These are phyloP conservation scores for Anisodus tanguticus DNA, from an alignment of 257 asterid species.

Conservation along the genomic window DNA sequence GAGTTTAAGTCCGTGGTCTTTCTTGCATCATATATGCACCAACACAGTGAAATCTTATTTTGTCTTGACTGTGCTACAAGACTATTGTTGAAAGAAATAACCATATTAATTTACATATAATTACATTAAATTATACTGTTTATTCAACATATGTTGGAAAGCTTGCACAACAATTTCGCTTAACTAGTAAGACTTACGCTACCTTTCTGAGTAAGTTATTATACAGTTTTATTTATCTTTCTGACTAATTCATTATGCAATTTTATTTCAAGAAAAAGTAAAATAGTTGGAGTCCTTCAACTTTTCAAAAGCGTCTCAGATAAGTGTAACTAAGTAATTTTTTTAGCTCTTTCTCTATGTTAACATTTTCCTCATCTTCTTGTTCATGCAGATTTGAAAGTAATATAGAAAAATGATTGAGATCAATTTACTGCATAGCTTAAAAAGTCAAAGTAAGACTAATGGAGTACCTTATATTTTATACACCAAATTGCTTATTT, in stretches of 20 bases:
- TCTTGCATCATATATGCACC: not conserved
- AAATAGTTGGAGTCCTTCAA: not conserved
- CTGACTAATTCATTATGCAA: not conserved
- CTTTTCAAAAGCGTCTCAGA: not conserved
- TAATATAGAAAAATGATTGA: not conserved
- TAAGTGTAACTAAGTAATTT: not conserved
- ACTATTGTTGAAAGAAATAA: not conserved
- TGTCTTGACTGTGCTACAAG: not conserved
- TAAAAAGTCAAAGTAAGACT: not conserved
- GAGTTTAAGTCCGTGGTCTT: too few relatives aligned
- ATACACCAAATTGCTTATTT: slow-evolving; percentile 10
- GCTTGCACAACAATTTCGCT: not conserved
- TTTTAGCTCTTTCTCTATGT: not conserved
- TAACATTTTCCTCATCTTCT: not conserved
- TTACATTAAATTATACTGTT: not conserved
- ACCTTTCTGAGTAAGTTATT: not conserved
- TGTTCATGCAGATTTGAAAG: not conserved
- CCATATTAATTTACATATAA: too few relatives aligned
- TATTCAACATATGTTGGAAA: not conserved
- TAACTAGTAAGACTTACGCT: not conserved
- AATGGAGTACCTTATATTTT: not conserved
- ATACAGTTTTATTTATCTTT: not conserved
- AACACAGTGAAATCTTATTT: not conserved
- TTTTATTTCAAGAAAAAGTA: not conserved
- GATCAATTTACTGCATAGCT: not conserved